A percentile compares a stretch with the other conserved stretches of the same genome.
Conservation (phyloP, 768 basidiomycete genomes). For the Clathrus columnatus region DNA sequence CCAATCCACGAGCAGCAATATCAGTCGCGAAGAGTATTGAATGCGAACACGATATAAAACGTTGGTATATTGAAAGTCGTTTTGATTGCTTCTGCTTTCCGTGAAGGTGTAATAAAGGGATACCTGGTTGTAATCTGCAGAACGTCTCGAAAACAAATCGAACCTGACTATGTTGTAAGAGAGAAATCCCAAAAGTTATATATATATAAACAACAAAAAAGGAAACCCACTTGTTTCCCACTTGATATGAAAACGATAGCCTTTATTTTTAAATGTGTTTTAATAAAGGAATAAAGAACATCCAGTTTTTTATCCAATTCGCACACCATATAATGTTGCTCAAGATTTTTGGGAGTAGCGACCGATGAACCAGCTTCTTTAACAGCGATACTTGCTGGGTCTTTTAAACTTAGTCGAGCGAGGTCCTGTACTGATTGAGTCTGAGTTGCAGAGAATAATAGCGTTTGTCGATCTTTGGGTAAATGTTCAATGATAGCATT, state of each 20-base stretch:
- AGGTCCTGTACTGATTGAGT: slow-evolving; percentile 83
- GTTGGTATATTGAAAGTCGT: slow-evolving; percentile 71
- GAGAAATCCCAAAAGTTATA: neutral
- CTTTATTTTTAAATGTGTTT: slow-evolving; percentile 85
- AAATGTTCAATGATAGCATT: slow-evolving; percentile 89
- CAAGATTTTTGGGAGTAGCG: slow-evolving; percentile 67
- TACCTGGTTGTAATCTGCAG: slow-evolving; percentile 89
- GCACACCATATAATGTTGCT: slow-evolving; percentile 84
- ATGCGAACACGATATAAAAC: slow-evolving; percentile 73
- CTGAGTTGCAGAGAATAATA: slow-evolving; percentile 96
- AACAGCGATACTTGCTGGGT: slow-evolving; percentile 68
- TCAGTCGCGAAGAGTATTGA: slow-evolving; percentile 92
- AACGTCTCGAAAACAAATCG: slow-evolving; percentile 95
- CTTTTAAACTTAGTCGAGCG: slow-evolving; percentile 79
- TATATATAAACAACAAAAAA: neutral
- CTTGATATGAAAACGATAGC: slow-evolving; percentile 89
- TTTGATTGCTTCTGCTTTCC: slow-evolving; percentile 96
- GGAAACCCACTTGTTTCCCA: slow-evolving; percentile 70
- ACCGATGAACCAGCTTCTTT: slow-evolving; percentile 30
- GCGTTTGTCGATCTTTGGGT: slow-evolving; percentile 84
- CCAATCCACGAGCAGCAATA: slow-evolving; percentile 90
- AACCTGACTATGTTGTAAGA: slow-evolving; percentile 34
- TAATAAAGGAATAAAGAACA: slow-evolving; percentile 90
- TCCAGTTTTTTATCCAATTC: slow-evolving; percentile 83
- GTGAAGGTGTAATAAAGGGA: slow-evolving; percentile 87